Percentiles rank a stretch among this genome's conserved stretches.
Conservation (phyloP, 345 rosid species). For the Combretum micranthum region DNA sequence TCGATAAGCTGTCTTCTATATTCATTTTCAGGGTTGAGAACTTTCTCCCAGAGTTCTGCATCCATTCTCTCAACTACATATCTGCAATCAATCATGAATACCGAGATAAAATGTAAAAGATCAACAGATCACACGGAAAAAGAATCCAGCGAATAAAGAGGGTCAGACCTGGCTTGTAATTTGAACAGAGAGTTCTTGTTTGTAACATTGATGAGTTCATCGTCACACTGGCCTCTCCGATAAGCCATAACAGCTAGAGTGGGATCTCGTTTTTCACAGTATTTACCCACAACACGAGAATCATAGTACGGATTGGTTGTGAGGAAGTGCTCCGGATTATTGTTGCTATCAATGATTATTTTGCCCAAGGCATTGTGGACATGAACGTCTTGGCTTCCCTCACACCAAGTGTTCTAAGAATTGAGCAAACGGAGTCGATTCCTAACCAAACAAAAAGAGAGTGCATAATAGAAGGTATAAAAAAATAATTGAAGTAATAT, state of each 20-base stretch:
- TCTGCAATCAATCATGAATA: constrained; percentile 30
- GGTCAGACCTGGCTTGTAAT: constrained; percentile 87
- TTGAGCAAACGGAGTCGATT: constrained; percentile 99
- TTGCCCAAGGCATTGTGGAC: constrained; percentile 99
- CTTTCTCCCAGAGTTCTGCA: constrained; percentile 97
- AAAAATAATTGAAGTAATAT: constrained; percentile 6
- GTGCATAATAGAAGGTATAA: constrained; percentile 6
- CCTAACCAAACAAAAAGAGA: constrained; percentile 38
- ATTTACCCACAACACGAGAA: constrained; percentile 94
- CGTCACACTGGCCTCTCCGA: constrained; percentile 96
- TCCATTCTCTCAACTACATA: constrained; percentile 99
- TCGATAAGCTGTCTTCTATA: constrained; percentile 90
- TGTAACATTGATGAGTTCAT: constrained; percentile 93
- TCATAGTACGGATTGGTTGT: constrained; percentile 99
- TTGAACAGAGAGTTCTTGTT: constrained; percentile 95
- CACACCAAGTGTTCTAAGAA: constrained; percentile 98
- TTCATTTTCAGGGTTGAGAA: constrained; percentile 76
- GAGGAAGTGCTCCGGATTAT: constrained; percentile 97
- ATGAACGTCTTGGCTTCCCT: constrained; percentile 99
- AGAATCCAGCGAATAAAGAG: not conserved
- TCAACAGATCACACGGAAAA: constrained; percentile 6
- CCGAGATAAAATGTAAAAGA: constrained; percentile 14
- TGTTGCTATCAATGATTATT: constrained; percentile 96
- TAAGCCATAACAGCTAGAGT: constrained; percentile 97
- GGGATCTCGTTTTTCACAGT: constrained; percentile 99